phyloP scores from a whole-genome alignment of 2,329 filamentous ascomycete species.

The Paraconiothyrium sp. region DNA sequence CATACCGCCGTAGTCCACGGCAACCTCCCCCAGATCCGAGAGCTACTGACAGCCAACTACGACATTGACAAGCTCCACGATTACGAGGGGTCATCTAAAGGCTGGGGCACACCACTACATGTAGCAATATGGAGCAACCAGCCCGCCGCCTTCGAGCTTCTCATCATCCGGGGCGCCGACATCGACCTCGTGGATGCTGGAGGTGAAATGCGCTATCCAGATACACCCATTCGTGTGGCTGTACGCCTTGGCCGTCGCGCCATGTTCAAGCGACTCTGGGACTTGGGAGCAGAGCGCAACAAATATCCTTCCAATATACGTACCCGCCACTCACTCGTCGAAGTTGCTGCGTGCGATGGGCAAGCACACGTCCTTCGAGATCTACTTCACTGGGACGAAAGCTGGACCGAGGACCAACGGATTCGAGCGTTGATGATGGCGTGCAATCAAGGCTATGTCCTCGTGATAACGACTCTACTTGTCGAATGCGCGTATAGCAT shows the following conservation, averaged over 20 bases:
- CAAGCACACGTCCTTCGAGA: background rate
- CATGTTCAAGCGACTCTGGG: slow-evolving; percentile 6
- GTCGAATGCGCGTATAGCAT: background rate
- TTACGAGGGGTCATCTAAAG: background rate
- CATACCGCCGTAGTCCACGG: too few relatives aligned
- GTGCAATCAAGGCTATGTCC: background rate
- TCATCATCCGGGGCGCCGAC: slow-evolving; percentile 2
- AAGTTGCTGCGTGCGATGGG: slow-evolving; percentile 1
- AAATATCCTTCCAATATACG: background rate
- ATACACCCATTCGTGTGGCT: slow-evolving; percentile 4
- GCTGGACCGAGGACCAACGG: background rate
- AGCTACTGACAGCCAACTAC: background rate
- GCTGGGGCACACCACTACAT: slow-evolving; percentile 1
- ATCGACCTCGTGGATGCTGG: slow-evolving; percentile 1
- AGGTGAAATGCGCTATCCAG: background rate
- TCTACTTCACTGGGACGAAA: slow-evolving; percentile 5
- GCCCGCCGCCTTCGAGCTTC: slow-evolving; percentile 1
- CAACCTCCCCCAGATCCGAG: background rate
- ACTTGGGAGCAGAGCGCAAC: slow-evolving; percentile 2
- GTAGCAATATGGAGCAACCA: slow-evolving; percentile 9
- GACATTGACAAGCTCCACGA: slow-evolving; percentile 3
- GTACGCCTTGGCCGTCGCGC: slow-evolving; percentile 1
- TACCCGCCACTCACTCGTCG: background rate
- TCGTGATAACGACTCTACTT: background rate
- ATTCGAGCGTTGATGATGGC: background rate